Base-by-base conservation (phyloP, 805 yeast species). In the Blastobotrys chiropterorum region DNA sequence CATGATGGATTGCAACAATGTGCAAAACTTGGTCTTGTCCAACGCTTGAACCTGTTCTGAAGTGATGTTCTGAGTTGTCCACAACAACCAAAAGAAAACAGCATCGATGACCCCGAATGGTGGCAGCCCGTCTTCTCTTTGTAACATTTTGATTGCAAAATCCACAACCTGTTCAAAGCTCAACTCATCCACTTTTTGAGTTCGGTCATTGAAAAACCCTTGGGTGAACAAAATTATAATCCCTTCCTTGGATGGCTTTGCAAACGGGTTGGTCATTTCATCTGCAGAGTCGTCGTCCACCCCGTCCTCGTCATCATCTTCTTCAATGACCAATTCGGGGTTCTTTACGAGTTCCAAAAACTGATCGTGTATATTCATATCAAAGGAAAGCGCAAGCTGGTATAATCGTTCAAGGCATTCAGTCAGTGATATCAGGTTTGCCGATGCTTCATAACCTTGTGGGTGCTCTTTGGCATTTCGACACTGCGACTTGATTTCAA, bases 381-480 rank as follows among this genome's bases (percentile, higher is more conserved):
- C 98, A 66, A 78, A 79, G 2, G 94, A 80, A 31, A 73, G 61
- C 0, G 85, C 76, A 53, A 89, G 69, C 49, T 75, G 75, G 38
- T 72, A 66, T n/a, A 71, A 64, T 47, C 84, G 70, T 5, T 63
- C 66, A 45, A 66, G 66, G 22, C 71, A 60, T 21, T 70, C 74
- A 53, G 62, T 57, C 42, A 69, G 41, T 20, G 67, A 54, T 48
- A 60, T 51, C 40, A 62, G 57, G 47, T 58, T 51, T 14, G 53
- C 60, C 4, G 62, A 57, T 17, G 63, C 67, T 41, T 65, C 63
- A 46, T 63, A 62, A 31, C 2, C 3, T n/a, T 38, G 30, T 14
- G 41, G 42, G 17, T 19, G 16, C 41, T 46, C 44, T 16, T 34
- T 13, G 11, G 15, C 22, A 11, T 14, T 30, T n/a, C 19, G 64